A percentile compares a stretch with the other conserved stretches of the same genome.
Evolutionary conservation across 306 rosid genomes (phyloP).

Genomic region (Clitoria ternatea): DNA sequence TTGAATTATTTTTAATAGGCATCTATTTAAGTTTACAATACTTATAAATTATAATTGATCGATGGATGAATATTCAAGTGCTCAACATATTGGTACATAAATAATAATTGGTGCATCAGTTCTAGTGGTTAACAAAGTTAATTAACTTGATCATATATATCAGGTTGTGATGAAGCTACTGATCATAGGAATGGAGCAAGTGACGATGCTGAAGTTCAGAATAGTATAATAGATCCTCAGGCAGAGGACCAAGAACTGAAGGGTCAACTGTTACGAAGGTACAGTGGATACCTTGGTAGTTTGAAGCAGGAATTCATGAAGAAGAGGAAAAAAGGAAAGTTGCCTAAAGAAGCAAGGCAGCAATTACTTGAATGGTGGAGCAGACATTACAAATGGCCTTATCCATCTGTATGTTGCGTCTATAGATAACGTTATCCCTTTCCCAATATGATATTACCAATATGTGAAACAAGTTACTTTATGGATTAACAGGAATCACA

Average conservation of each 20-base stretch:
- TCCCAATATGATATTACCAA: background rate
- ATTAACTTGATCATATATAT: background rate
- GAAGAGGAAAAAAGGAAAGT: conserved; percentile 82
- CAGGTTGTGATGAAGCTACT: conserved; percentile 38
- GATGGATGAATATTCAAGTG: no score
- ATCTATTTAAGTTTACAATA: no score
- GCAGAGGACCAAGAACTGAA: conserved; percentile 78
- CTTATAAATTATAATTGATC: no score
- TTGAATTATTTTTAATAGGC: no score
- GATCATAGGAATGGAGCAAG: conserved; percentile 60
- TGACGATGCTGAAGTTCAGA: conserved; percentile 51
- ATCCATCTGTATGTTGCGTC: conserved; percentile 59
- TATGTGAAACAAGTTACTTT: no score
- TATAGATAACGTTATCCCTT: background rate
- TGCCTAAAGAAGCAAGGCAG: conserved; percentile 88
- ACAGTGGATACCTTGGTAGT: conserved; percentile 80
- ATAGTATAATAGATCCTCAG: conserved; percentile 55
- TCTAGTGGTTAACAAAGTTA: background rate
- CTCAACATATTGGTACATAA: no score
- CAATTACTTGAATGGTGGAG: conserved; percentile 93
- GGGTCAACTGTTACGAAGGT: conserved; percentile 71
- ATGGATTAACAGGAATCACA: conserved; percentile 60
- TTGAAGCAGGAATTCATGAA: conserved; percentile 89
- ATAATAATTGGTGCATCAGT: background rate
- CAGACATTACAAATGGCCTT: conserved; percentile 88